Percentiles rank a stretch among this genome's conserved stretches.
Evolutionary conservation across 768 basidiomycete species (phyloP).

Genomic region (Termitomyces sp.): DNA sequence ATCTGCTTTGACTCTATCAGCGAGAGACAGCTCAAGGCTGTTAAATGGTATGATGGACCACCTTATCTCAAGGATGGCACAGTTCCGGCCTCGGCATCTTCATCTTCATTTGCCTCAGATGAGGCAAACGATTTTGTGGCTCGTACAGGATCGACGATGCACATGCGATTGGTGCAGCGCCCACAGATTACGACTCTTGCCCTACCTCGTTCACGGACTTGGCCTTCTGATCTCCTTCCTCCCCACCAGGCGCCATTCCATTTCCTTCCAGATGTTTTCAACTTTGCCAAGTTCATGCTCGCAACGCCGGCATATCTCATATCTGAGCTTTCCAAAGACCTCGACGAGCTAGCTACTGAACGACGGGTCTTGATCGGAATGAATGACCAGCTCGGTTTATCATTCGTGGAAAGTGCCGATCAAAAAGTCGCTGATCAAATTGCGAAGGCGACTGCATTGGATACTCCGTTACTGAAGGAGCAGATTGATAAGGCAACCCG

Average conservation of each 20-base stretch:
- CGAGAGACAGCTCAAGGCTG: slow-evolving; percentile 85
- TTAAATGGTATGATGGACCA: slow-evolving; percentile 79
- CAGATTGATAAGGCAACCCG: slow-evolving; percentile 59
- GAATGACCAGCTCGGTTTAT: slow-evolving; percentile 70
- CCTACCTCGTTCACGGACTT: slow-evolving; percentile 83
- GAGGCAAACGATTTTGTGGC: slow-evolving; percentile 33
- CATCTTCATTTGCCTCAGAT: slow-evolving; percentile 37
- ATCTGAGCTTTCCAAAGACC: slow-evolving; percentile 63
- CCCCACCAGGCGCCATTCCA: slow-evolving; percentile 94
- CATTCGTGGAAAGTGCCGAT: slow-evolving; percentile 77
- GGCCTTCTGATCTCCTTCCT: slow-evolving; percentile 90
- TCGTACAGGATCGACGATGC: slow-evolving; percentile 53
- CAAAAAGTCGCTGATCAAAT: slow-evolving; percentile 74
- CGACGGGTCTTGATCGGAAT: slow-evolving; percentile 55
- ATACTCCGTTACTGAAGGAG: slow-evolving; percentile 56
- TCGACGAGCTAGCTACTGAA: slow-evolving; percentile 69
- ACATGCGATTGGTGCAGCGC: slow-evolving; percentile 87
- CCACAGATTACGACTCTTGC: slow-evolving; percentile 95
- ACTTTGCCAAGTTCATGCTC: slow-evolving; percentile 93
- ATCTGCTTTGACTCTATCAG: slow-evolving; percentile 94
- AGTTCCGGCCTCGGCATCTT: slow-evolving; percentile 30
- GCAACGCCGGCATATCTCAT: slow-evolving; percentile 85
- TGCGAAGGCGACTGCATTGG: slow-evolving; percentile 70
- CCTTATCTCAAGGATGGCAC: slow-evolving; percentile 24
- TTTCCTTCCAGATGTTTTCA: slow-evolving; percentile 88